Evolutionary conservation across 169 alveolate species (phyloP), one percentile per base, ranked within the genome.

Genomic region (Plasmodium cynomolgi): DNA sequence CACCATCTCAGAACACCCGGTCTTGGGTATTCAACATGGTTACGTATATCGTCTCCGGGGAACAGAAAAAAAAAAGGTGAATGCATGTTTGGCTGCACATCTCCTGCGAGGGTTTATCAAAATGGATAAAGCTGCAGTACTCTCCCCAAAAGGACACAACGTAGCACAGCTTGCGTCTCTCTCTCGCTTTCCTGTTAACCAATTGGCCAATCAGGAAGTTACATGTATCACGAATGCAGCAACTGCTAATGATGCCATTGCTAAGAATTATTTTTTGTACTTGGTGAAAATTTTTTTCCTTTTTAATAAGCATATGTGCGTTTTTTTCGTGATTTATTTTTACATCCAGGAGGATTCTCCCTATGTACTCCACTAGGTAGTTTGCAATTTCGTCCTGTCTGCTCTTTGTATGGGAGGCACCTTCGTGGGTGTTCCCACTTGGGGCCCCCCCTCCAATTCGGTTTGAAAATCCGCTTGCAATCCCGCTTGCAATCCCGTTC

Each of bases 191-290:
- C 50, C 74, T 81, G 17, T 81, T 91, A 39, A 81, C 39, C 29
- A 91, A 15, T 44, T 37, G n/a, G 17, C 54, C 77, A 37, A 91
- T 73, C 17, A 91, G 37, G 77, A 33, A 91, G 77, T 91, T 91
- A 74, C 73, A 62, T 31, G 74, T 39, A 68, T 41, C 39, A 9
- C 23, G 39, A 23, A 91, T 34, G 39, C 37, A 81, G 54, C 54
- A 31, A 31, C 20, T 81, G 58, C 74, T 23, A 17, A 91, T 91
- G 26, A 91, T 47, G n/a, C 95, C 95, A 81, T 91, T 91, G 41
- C 47, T 91, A 15, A 91, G 74, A 47, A 91, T 91, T 23, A 91
- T 91, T 91, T 91, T 91, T 77, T 91, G 95, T 31, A 91, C 75
- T 91, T 81, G 20, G 56, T 91, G 41, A 37, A 29, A 81, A 31